Evolutionary conservation across 2,329 filamentous ascomycete genomes (phyloP).

Genomic region (Pseudogymnoascus sp.): DNA sequence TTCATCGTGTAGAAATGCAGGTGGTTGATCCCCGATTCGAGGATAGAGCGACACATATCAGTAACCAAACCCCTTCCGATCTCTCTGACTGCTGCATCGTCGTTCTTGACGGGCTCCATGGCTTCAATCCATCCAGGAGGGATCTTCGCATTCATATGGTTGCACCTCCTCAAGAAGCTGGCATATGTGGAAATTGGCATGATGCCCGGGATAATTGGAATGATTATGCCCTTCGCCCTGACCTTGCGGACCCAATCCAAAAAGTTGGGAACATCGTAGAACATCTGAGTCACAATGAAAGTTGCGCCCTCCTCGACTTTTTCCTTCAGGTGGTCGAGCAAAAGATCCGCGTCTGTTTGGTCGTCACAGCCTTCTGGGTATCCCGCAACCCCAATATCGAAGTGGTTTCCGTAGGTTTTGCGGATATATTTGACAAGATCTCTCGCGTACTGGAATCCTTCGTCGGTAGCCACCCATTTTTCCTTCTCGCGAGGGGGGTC

Average conservation of each 20-base stretch:
- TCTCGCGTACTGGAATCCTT: slow-evolving; percentile 83
- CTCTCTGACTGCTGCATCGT: slow-evolving; percentile 85
- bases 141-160: slow-evolving; percentile 82
- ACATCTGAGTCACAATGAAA: slow-evolving; percentile 98
- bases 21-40: slow-evolving; percentile 71
- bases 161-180: slow-evolving; percentile 80
- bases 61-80: slow-evolving; percentile 82
- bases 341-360: slow-evolving; percentile 72
- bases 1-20: slow-evolving; percentile 99
- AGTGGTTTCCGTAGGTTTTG: slow-evolving; percentile 74
- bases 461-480: slow-evolving; percentile 82
- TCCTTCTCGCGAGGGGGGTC: slow-evolving; percentile 92
- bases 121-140: slow-evolving; percentile 72
- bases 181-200: slow-evolving; percentile 95
- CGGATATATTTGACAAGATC: slow-evolving; percentile 76
- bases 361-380: slow-evolving; percentile 96
- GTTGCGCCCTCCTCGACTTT: slow-evolving; percentile 91
- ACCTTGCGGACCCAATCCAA: slow-evolving; percentile 83
- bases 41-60: slow-evolving; percentile 79
- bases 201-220: slow-evolving; percentile 79
- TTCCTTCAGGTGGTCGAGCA: slow-evolving; percentile 91
- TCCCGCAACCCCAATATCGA: slow-evolving; percentile 94
- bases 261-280: slow-evolving; percentile 96
- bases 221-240: slow-evolving; percentile 71
- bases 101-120: slow-evolving; percentile 91